Evolutionary conservation across 495 filamentous ascomycete species (phyloP).

Genomic region (Saxophila tyrrhenica): DNA sequence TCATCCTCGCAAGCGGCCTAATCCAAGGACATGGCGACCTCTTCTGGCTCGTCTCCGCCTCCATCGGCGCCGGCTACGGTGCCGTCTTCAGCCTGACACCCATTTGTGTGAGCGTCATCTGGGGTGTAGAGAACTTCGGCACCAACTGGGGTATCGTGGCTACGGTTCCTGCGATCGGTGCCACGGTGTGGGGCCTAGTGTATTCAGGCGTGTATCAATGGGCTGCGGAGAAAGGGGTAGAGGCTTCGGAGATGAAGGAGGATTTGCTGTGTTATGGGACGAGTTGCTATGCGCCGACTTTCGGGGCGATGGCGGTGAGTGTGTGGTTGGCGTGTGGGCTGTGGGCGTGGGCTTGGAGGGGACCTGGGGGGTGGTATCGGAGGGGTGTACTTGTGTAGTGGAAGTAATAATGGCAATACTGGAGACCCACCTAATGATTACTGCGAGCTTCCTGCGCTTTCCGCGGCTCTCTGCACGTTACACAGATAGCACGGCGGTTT

Average conservation of each 20-base stretch:
- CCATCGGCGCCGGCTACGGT: conserved; percentile 84
- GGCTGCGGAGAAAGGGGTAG: conserved; percentile 22
- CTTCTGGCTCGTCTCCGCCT: conserved; percentile 68
- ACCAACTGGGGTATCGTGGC: conserved; percentile 96
- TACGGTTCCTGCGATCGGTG: conserved; percentile 75
- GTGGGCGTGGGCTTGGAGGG: conserved; percentile 74
- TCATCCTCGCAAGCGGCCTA: conserved; percentile 60
- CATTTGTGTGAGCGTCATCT: conserved; percentile 86
- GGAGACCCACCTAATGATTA: neutral
- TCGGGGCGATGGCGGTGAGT: conserved; percentile 69
- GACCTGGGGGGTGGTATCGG: conserved; percentile 59
- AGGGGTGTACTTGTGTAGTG: conserved; percentile 67
- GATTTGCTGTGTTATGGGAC: conserved; percentile 59
- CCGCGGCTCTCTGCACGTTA: too few relatives aligned
- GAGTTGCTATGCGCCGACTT: conserved; percentile 63
- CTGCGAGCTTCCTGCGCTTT: too few relatives aligned
- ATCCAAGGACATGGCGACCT: conserved; percentile 53
- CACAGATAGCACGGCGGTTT: too few relatives aligned
- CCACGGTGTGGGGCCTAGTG: conserved; percentile 72
- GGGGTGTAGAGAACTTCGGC: conserved; percentile 96
- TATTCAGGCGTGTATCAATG: conserved; percentile 72
- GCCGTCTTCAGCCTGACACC: conserved; percentile 80
- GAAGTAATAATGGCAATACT: too few relatives aligned
- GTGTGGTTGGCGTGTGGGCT: conserved; percentile 65
- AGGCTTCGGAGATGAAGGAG: conserved; percentile 25